Evolutionary conservation across 805 yeast species (phyloP).

Genomic region (Grigorovia transvaalensis): DNA sequence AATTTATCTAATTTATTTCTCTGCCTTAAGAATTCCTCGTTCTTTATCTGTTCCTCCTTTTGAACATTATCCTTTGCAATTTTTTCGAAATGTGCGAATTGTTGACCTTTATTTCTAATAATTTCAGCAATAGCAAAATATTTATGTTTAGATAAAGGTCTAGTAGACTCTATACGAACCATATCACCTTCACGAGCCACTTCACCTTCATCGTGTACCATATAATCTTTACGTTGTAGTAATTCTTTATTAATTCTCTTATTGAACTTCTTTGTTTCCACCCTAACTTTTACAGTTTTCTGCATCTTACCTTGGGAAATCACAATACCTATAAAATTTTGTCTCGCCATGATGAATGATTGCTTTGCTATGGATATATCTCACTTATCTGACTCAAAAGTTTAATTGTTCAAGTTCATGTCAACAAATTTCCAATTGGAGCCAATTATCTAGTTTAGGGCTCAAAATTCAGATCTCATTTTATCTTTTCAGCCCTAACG

Average conservation of each 20-base stretch:
- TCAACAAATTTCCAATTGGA: not conserved
- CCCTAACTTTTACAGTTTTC: constrained; percentile 90
- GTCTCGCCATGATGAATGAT: constrained; percentile 58
- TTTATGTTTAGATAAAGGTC: constrained; percentile 75
- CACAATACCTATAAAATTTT: constrained; percentile 84
- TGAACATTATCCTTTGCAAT: constrained; percentile 60
- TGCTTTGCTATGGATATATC: not conserved
- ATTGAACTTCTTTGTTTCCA: constrained; percentile 66
- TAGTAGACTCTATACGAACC: constrained; percentile 82
- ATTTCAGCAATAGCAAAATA: constrained; percentile 89
- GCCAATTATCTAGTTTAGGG: not conserved
- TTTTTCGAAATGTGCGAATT: constrained; percentile 68
- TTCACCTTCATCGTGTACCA: constrained; percentile 90
- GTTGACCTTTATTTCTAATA: constrained; percentile 80
- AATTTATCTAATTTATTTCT: constrained; percentile 28
- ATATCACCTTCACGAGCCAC: constrained; percentile 91
- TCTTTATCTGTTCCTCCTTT: constrained; percentile 51
- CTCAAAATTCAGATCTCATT: not conserved
- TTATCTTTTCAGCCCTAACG: not conserved
- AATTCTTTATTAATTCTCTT: constrained; percentile 63
- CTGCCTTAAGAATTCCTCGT: constrained; percentile 40
- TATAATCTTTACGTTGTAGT: constrained; percentile 66
- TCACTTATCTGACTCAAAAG: no score
- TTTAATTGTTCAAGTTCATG: no score
- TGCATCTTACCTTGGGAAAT: constrained; percentile 93